phyloP scores from a whole-genome alignment of 2,329 filamentous ascomycete species.

The Xylaria digitata region DNA sequence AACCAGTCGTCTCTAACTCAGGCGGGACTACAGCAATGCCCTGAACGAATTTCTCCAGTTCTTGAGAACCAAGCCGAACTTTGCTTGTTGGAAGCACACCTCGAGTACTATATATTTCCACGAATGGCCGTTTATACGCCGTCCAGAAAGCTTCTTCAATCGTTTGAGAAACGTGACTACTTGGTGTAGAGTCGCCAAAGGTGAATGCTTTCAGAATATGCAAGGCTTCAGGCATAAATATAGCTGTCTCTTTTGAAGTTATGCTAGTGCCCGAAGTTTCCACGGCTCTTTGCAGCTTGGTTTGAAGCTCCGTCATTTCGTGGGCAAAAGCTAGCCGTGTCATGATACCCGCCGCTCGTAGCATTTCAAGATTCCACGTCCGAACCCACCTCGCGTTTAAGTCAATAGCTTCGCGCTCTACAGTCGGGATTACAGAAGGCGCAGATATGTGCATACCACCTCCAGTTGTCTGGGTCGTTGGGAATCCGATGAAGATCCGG shows the following conservation, averaged over 20 bases:
- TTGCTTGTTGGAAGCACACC: slow-evolving; percentile 87
- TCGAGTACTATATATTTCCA: slow-evolving; percentile 88
- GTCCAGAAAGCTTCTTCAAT: slow-evolving; percentile 98
- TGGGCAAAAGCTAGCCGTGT: slow-evolving; percentile 87
- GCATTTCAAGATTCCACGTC: slow-evolving; percentile 94
- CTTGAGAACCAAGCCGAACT: slow-evolving; percentile 79
- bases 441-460: slow-evolving; percentile 94
- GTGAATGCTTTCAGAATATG: slow-evolving; percentile 90
- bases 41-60: slow-evolving; percentile 79
- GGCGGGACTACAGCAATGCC: slow-evolving; percentile 88
- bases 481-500: slow-evolving; percentile 96
- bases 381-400: slow-evolving; percentile 95
- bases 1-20: slow-evolving; percentile 76
- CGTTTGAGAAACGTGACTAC: slow-evolving; percentile 81
- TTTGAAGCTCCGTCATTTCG: slow-evolving; percentile 83
- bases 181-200: slow-evolving; percentile 90
- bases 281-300: slow-evolving; percentile 63
- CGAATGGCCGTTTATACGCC: slow-evolving; percentile 81
- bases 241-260: slow-evolving; percentile 71
- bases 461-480: slow-evolving; percentile 96
- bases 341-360: slow-evolving; percentile 90
- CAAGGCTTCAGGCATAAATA: slow-evolving; percentile 79
- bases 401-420: slow-evolving; percentile 96
- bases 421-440: slow-evolving; percentile 94
- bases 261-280: slow-evolving; percentile 63